Base-by-base conservation (phyloP, 129 eudicot genomes). In the Chrysanthemum seticuspe region DNA sequence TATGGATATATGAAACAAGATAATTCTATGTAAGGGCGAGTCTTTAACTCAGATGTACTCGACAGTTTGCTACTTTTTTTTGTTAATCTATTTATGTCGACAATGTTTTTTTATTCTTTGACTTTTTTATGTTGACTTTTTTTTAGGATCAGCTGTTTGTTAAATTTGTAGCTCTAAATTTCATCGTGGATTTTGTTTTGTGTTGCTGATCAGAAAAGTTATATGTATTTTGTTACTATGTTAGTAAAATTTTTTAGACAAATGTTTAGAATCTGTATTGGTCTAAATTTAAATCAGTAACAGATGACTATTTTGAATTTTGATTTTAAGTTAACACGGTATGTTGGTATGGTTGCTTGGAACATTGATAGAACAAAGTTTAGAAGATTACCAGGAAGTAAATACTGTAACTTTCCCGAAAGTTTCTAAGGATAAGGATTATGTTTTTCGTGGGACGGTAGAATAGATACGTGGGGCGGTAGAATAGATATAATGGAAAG, bases 111-210 rank as follows among this genome's bases (percentile, higher is more conserved):
- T 53, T 4, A 53, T 53, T 53, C 18, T 53, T 14, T 14, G 58
- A 53, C 57, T 13, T 52, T 31, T 65, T 27, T 8, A 49, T 16
- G 78, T 78, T 78, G 78, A 56, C 74, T 16, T 65, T 63, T 64
- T 63, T 23, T 13, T 23, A 9, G 52, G 23, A 50, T 47, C 74
- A 68, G 21, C 62, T 18, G 9, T 16, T n/a, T 29, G 1, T 16
- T n/a, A 3, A 16, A 12, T 70, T 27, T 69, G n/a, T 8, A 61
- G 70, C 72, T 72, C 68, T 65, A 56, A 44, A 54, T 4, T 72
- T 49, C n/a, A 47, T 27, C 19, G 13, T 16, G 51, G 68, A 23
- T 78, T n/a, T 21, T 54, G 19, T 9, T 63, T 53, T 53, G 5
- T 53, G 6, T 53, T 52, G 31, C 4, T 29, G 31, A 29, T 29